A percentile compares a stretch with the other conserved stretches of the same genome.
Evolutionary conservation across 2,329 filamentous ascomycete species (phyloP).

Genomic region (Davidsoniella eucalypti): DNA sequence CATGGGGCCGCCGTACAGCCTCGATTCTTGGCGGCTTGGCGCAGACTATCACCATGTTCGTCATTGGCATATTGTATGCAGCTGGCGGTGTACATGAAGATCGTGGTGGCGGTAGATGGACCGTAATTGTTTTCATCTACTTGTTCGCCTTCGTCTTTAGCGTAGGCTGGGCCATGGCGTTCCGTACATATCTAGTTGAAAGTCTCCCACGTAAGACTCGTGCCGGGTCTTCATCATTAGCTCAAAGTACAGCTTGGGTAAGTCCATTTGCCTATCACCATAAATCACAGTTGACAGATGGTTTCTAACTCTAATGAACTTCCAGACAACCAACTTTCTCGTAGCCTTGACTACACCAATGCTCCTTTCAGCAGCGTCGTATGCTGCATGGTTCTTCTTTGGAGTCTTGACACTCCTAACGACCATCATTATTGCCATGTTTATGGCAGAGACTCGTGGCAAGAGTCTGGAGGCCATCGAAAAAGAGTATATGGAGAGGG

Average conservation of each 20-base stretch:
- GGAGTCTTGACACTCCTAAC: constrained; percentile 23
- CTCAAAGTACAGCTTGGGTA: constrained; percentile 36
- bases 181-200: constrained; percentile 38
- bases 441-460: constrained; percentile 28
- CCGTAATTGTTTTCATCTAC: constrained; percentile 34
- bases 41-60: constrained; percentile 33
- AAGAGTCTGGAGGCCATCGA: constrained; percentile 25
- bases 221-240: constrained; percentile 36
- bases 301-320: background rate
- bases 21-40: constrained; percentile 35
- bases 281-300: background rate
- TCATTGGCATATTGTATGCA: constrained; percentile 37
- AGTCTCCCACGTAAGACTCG: constrained; percentile 38
- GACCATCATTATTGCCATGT: constrained; percentile 21
- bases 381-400: constrained; percentile 30
- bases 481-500: constrained; percentile 4
- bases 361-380: constrained; percentile 23
- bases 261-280: constrained; percentile 9
- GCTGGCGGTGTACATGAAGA: constrained; percentile 22
- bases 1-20: constrained; percentile 37
- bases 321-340: constrained; percentile 26
- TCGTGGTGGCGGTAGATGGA: constrained; percentile 27
- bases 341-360: constrained; percentile 29
- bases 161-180: constrained; percentile 34
- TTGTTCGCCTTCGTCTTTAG: constrained; percentile 30